Conservation (phyloP, 805 yeast species). For the Suhomyces kilbournensis region DNA sequence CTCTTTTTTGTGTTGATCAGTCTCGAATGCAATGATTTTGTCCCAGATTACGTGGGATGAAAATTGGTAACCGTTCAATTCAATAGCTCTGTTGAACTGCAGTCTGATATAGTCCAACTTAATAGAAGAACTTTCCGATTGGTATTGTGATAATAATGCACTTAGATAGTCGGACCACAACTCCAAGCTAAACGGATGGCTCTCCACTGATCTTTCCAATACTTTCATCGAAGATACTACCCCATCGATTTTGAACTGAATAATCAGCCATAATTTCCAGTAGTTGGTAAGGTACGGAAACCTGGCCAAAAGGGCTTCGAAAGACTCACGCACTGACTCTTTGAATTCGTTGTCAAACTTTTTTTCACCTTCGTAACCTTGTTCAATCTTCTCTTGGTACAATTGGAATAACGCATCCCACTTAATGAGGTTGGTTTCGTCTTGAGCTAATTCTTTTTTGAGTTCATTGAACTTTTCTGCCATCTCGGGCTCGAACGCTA, state of each 20-base stretch:
- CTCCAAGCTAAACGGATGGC: conserved; percentile 58
- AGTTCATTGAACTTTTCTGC: neutral
- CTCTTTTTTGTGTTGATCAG: conserved; percentile 22
- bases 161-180: conserved; percentile 67
- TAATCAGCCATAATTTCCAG: conserved; percentile 61
- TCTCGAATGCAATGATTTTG: conserved; percentile 60
- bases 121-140: conserved; percentile 29
- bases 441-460: conserved; percentile 5
- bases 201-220: conserved; percentile 43
- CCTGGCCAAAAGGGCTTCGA: conserved; percentile 39
- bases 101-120: conserved; percentile 26
- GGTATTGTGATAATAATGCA: conserved; percentile 39
- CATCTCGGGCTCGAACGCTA: too few species aligned
- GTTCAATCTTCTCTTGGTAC: conserved; percentile 21
- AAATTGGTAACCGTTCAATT: conserved; percentile 65
- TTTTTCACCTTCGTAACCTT: conserved; percentile 9
- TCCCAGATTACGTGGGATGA: conserved; percentile 84
- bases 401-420: conserved; percentile 40
- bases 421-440: conserved; percentile 31
- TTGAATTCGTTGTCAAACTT: conserved; percentile 17
- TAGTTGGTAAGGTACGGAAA: conserved; percentile 59
- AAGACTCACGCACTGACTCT: conserved; percentile 12
- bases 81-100: conserved; percentile 49
- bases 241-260: conserved; percentile 58
- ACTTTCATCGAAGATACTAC: conserved; percentile 46